phyloP scores from a whole-genome alignment of 2,329 filamentous ascomycete species.

The Herpotrichia juniperi region DNA sequence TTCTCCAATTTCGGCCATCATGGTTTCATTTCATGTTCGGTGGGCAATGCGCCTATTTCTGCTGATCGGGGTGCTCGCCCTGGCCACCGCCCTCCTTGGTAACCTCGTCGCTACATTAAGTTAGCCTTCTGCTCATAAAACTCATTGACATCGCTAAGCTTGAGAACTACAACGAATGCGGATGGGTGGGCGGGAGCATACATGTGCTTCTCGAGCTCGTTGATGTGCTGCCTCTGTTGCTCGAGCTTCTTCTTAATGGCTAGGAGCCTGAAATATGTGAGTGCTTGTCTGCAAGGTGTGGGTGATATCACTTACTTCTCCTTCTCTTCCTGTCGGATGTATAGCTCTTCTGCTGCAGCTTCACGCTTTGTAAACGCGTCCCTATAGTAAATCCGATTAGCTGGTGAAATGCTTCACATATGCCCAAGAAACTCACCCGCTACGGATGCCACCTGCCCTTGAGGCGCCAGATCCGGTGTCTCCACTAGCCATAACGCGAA shows the following conservation, averaged over 20 bases:
- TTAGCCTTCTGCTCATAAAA: not conserved
- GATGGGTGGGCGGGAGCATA: constrained; percentile 57
- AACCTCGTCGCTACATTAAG: constrained; percentile 69
- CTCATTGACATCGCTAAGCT: too few species aligned
- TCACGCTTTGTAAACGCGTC: constrained; percentile 95
- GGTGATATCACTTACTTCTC: constrained; percentile 66
- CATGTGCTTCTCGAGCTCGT: constrained; percentile 88
- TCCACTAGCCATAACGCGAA: constrained; percentile 52
- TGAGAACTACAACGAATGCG: not conserved
- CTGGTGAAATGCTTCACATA: not conserved
- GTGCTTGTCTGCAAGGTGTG: constrained; percentile 8
- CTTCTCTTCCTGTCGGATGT: constrained; percentile 85
- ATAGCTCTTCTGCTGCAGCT: constrained; percentile 81
- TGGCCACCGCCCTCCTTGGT: constrained; percentile 75
- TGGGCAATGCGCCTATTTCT: not conserved
- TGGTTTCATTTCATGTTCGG: not conserved
- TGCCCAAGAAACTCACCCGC: constrained; percentile 32
- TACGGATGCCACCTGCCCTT: constrained; percentile 47
- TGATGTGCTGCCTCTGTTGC: constrained; percentile 81
- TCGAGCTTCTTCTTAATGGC: constrained; percentile 72
- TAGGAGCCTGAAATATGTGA: constrained; percentile 59
- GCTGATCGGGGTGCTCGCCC: constrained; percentile 59
- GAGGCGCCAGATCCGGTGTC: constrained; percentile 52
- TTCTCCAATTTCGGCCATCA: not conserved
- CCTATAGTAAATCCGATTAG: constrained; percentile 54